phyloP scores from a whole-genome alignment of 805 yeast species.

The Candida pseudoglaebosa region DNA sequence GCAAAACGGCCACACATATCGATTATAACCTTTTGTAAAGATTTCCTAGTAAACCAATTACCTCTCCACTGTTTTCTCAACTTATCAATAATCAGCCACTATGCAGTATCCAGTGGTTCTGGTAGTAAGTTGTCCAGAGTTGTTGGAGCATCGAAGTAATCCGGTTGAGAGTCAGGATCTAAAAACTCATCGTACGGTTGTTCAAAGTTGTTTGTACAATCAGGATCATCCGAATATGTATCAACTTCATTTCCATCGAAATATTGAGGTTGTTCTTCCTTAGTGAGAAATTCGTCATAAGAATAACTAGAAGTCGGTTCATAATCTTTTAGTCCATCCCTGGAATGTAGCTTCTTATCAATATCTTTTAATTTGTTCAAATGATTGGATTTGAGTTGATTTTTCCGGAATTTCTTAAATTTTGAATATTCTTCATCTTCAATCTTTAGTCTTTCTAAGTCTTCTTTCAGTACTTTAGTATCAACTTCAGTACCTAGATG shows the following conservation, averaged over 20 bases:
- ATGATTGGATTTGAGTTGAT: slow-evolving; percentile 6
- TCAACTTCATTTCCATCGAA: slow-evolving; percentile 31
- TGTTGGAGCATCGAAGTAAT: slow-evolving; percentile 12
- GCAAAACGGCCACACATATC: slow-evolving; percentile 1
- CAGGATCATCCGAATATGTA: slow-evolving; percentile 31
- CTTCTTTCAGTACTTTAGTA: slow-evolving; percentile 12
- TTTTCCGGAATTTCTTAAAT: slow-evolving; percentile 11
- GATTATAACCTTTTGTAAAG: neutral
- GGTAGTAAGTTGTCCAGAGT: too few species aligned
- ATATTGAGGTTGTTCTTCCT: slow-evolving; percentile 36
- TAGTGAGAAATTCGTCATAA: slow-evolving; percentile 31
- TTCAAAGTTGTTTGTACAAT: slow-evolving; percentile 29
- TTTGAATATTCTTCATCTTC: slow-evolving; percentile 17
- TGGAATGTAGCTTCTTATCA: neutral
- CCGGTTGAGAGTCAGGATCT: slow-evolving; percentile 20
- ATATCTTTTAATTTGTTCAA: slow-evolving; percentile 6
- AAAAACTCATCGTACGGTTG: slow-evolving; percentile 33
- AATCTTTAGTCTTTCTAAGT: slow-evolving; percentile 10
- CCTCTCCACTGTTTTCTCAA: neutral
- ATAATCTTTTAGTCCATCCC: neutral
- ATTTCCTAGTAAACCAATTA: too few species aligned
- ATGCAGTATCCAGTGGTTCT: too few species aligned
- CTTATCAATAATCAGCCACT: neutral
- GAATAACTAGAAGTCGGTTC: slow-evolving; percentile 10
- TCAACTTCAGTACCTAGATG: slow-evolving; percentile 48